phyloP scores from a whole-genome alignment of 768 basidiomycete genomes.

The Amanita rimosa region DNA sequence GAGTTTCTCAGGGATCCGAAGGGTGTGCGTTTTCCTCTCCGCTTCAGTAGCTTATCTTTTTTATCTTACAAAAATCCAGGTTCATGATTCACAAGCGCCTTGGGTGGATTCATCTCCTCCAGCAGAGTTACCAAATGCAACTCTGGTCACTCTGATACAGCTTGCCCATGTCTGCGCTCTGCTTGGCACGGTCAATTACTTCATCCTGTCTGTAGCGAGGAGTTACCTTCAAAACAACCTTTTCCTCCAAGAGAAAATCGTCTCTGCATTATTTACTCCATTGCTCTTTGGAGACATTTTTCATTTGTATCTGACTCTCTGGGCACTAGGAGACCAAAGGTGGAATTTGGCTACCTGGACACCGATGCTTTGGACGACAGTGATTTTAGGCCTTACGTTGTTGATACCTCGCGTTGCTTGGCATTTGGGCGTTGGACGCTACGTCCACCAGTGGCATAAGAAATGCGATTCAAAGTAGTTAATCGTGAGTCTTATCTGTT shows the following conservation, averaged over 20 bases:
- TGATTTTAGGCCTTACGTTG: conserved; percentile 50
- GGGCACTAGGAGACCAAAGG: conserved; percentile 62
- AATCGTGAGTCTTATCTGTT: background rate
- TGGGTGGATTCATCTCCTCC: conserved; percentile 46
- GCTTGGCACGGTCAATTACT: conserved; percentile 59
- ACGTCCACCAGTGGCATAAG: conserved; percentile 52
- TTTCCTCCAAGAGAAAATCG: conserved; percentile 63
- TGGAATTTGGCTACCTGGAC: conserved; percentile 56
- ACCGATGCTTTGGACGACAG: conserved; percentile 58
- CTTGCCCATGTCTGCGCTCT: conserved; percentile 72
- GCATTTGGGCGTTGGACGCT: conserved; percentile 68
- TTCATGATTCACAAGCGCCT: conserved; percentile 66
- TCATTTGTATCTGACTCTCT: conserved; percentile 58
- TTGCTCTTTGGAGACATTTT: conserved; percentile 59
- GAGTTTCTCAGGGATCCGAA: conserved; percentile 41
- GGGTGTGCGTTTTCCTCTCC: conserved; percentile 29
- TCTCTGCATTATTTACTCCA: conserved; percentile 50
- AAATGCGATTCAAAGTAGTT: conserved; percentile 8
- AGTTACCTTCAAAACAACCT: conserved; percentile 46
- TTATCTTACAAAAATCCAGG: conserved; percentile 24
- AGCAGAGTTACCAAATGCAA: conserved; percentile 42
- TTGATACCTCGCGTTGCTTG: conserved; percentile 63
- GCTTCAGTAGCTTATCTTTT: background rate
- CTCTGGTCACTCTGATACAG: conserved; percentile 60
- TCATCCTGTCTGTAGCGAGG: conserved; percentile 50